Base-by-base conservation (phyloP, 306 rosid genomes). In the Trichosanthes cucumerina region DNA sequence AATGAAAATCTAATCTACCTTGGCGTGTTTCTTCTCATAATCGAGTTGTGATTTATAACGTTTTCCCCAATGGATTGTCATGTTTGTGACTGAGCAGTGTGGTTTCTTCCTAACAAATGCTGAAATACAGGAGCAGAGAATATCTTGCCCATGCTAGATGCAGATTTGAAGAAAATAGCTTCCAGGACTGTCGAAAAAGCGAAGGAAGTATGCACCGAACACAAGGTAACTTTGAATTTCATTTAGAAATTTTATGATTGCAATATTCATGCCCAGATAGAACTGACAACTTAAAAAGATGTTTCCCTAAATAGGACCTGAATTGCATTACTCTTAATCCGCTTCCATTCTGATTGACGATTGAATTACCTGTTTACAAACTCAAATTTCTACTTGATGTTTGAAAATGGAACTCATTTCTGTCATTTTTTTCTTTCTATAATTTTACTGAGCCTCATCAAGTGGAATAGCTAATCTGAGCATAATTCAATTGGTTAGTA, bases 161-260 rank as follows among this genome's bases (percentile, higher is more conserved):
- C 65, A 23, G 88, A 86, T 41, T 23, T 86, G 56, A 86, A 75
- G 81, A 86, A 68, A 58, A 5, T 65, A 9, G 71, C 84, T 12
- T 4, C 12, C 15, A 80, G 54, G 41, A 75, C 81, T 0, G 44
- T 80, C 21, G 44, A 73, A 19, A 66, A 39, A 59, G 86, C 84
- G 18, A 78, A 80, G 68, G 86, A 80, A 2, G 10, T 78, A 2
- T 86, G 88, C 79, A 33, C 33, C 12, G 36, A 34, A 19, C 83
- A 74, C 76, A 80, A 76, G 71, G 86, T 83, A 75, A 16, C 7
- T 21, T 21, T 23, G 28, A 9, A 24, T 56, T 65, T 38, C 49
- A 38, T 18, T 36, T 38, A 65, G 28, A 65, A 18, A 65, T 36
- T 38, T 65, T 11, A 65, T 65, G 73, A 5, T 36, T 64, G 49